These are phyloP conservation scores for Aspergillus sp. DNA, from an alignment of 2,329 filamentous ascomycete species.

Conservation along the genomic window DNA sequence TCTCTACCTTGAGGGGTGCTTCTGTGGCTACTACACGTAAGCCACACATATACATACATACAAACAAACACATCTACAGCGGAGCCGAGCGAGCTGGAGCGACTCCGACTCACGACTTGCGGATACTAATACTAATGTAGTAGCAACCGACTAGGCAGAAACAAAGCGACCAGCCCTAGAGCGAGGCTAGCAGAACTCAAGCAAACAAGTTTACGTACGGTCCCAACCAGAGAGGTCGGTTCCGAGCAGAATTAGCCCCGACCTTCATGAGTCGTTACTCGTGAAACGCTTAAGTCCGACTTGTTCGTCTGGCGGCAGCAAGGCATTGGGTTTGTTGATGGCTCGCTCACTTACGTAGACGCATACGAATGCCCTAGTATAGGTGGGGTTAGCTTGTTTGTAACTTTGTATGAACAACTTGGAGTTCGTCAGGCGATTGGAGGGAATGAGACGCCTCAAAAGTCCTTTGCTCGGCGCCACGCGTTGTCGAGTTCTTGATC, in stretches of 20 bases:
- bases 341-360: constrained; percentile 21
- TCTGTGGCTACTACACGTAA: constrained; percentile 5
- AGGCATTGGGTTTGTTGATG: constrained; percentile 2
- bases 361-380: constrained; percentile 22
- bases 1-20: background rate
- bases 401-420: too few relatives aligned
- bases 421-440: background rate
- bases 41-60: background rate
- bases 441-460: background rate
- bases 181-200: background rate
- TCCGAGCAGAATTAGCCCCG: too few relatives aligned
- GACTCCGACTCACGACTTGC: background rate
- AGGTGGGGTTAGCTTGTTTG: constrained; percentile 3
- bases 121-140: background rate
- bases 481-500: background rate
- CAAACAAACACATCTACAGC: too few relatives aligned
- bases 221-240: too few relatives aligned
- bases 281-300: too few relatives aligned
- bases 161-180: background rate
- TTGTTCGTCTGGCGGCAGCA: constrained; percentile 1
- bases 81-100: background rate
- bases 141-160: background rate
- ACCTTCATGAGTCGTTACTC: too few relatives aligned
- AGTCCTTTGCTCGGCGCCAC: background rate
- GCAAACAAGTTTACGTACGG: too few relatives aligned